These are phyloP conservation scores for Sparassis latifolia DNA, from an alignment of 1,284 basidiomycete genomes.

Conservation along the genomic window DNA sequence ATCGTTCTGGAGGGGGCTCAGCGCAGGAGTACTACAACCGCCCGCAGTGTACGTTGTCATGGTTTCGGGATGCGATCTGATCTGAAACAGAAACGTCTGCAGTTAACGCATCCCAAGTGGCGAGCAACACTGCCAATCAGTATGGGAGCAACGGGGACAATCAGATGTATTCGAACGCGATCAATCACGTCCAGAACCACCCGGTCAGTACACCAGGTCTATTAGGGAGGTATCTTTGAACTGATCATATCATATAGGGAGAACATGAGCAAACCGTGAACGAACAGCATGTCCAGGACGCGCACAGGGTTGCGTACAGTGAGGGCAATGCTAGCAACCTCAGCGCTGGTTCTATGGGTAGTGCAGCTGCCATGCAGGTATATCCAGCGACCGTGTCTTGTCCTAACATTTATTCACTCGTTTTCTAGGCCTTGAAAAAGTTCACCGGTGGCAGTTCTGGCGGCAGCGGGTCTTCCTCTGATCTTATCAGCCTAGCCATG, in stretches of 20 bases:
- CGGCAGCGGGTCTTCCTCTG: conserved; percentile 42
- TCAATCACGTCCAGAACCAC: conserved; percentile 45
- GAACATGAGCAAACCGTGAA: conserved; percentile 53
- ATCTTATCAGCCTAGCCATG: conserved; percentile 82
- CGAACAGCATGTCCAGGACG: conserved; percentile 56
- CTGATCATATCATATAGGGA: conserved; percentile 25
- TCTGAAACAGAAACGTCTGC: neutral
- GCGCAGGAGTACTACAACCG: conserved; percentile 10
- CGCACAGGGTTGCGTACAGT: conserved; percentile 58
- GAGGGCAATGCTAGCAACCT: conserved; percentile 43
- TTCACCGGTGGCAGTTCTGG: conserved; percentile 49
- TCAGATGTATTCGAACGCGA: conserved; percentile 44
- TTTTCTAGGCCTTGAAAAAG: conserved; percentile 44
- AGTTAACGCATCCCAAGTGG: conserved; percentile 59
- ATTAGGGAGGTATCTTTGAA: neutral
- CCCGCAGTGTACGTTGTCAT: conserved; percentile 27
- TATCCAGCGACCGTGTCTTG: conserved; percentile 1
- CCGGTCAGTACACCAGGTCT: conserved; percentile 25
- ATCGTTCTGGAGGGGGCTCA: conserved; percentile 11
- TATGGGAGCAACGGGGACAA: conserved; percentile 38
- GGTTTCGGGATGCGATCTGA: neutral
- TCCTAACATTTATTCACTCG: neutral
- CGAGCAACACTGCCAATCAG: conserved; percentile 41
- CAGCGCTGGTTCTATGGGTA: conserved; percentile 56
- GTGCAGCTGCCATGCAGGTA: conserved; percentile 75